Evolutionary conservation across 371 early-diverging fungal genomes (phyloP).

Genomic region (Rhizomucor miehei): DNA sequence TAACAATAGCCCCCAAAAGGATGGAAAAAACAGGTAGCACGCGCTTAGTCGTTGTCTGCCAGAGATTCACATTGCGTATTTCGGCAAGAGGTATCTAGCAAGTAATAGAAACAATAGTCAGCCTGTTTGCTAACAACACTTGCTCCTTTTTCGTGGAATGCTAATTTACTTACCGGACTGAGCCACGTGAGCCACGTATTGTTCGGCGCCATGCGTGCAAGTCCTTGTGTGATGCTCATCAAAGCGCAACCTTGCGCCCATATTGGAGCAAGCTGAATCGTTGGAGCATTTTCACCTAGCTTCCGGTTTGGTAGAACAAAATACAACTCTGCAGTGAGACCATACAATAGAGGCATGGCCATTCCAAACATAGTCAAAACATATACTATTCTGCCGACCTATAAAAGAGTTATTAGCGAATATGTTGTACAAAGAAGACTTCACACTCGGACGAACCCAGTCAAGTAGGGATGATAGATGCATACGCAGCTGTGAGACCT

Average conservation of each 20-base stretch:
- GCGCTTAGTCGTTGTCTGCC: conserved; percentile 5
- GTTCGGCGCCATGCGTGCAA: conserved; percentile 7
- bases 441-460: conserved; percentile 1
- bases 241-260: conserved; percentile 17
- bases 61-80: conserved; percentile 4
- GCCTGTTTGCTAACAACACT: too few species aligned
- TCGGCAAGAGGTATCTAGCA: background rate
- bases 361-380: conserved; percentile 42
- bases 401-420: background rate
- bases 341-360: conserved; percentile 42
- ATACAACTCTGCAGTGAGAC: conserved; percentile 49
- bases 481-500: background rate
- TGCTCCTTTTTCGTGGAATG: background rate
- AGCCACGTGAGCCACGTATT: conserved; percentile 9
- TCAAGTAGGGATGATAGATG: background rate
- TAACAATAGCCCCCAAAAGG: conserved; percentile 2
- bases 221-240: conserved; percentile 17
- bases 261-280: conserved; percentile 33
- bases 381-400: conserved; percentile 14
- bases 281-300: conserved; percentile 16
- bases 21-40: conserved; percentile 6
- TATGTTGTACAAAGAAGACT: background rate
- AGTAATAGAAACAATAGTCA: background rate
- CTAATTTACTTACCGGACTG: conserved; percentile 7
- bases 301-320: conserved; percentile 39